These are phyloP conservation scores for Tetradesmus obliquus DNA, from an alignment of 139 green algal genomes.

Conservation along the genomic window DNA sequence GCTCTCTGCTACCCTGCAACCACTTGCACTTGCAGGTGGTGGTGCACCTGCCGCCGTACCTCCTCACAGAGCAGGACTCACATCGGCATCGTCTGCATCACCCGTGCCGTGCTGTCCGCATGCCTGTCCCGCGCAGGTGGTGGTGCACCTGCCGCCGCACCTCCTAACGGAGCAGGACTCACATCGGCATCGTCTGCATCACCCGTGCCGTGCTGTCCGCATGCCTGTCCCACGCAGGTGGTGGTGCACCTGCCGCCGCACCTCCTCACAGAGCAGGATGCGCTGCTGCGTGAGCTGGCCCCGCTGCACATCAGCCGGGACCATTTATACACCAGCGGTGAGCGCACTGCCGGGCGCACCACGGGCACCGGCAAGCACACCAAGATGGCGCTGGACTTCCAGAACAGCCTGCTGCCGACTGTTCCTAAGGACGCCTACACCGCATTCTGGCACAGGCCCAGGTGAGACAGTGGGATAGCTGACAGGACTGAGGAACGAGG, in stretches of 20 bases:
- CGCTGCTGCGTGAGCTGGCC: conserved; percentile 27
- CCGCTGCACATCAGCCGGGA: conserved; percentile 36
- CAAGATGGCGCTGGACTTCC: conserved; percentile 11
- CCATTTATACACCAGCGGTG: conserved; percentile 1
- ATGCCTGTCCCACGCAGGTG: not conserved
- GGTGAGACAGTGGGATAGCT: not conserved
- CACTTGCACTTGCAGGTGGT: not conserved
- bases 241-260: conserved; percentile 17
- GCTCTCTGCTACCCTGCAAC: too few relatives aligned
- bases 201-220: not conserved
- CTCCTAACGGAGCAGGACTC: not conserved
- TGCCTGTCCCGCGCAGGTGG: not conserved
- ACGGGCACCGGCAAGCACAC: conserved; percentile 31
- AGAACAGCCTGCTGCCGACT: conserved; percentile 6
- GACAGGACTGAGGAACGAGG: not conserved
- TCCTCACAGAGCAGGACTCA: not conserved
- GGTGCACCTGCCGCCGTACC: conserved; percentile 12
- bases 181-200: too few relatives aligned
- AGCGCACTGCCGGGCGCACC: not conserved
- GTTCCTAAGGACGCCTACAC: conserved; percentile 3
- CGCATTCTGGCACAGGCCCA: conserved; percentile 25
- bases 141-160: conserved; percentile 14
- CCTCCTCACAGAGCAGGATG: conserved; percentile 4
- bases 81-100: too few relatives aligned
- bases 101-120: not conserved